These are phyloP conservation scores for Strobilomyces echinocephalus DNA, from an alignment of 768 basidiomycete genomes.

Conservation along the genomic window DNA sequence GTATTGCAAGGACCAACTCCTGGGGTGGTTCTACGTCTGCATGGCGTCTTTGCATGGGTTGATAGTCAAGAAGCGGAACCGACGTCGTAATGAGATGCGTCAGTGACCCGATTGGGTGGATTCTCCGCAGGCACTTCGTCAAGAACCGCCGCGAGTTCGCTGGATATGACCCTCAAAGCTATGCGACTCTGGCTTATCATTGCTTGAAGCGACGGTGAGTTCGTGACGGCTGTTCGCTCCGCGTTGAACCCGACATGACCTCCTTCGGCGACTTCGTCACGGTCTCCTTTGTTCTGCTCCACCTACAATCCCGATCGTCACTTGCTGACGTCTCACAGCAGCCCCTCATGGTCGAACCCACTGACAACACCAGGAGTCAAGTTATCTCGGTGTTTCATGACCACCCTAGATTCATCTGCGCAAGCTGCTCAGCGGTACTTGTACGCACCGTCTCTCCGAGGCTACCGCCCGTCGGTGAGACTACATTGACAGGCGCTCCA, in stretches of 20 bases:
- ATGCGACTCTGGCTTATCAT: neutral
- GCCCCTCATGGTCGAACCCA: slow-evolving; percentile 20
- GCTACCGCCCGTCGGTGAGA: neutral
- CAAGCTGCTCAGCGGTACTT: slow-evolving; percentile 65
- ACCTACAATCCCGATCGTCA: neutral
- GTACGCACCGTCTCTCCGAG: slow-evolving; percentile 38
- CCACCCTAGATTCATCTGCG: slow-evolving; percentile 67
- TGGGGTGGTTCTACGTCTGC: slow-evolving; percentile 50
- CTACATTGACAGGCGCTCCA: slow-evolving; percentile 55
- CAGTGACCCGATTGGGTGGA: slow-evolving; percentile 9
- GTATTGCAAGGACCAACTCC: slow-evolving; percentile 65
- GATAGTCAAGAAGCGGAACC: neutral
- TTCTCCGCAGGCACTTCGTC: slow-evolving; percentile 1
- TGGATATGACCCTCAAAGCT: neutral
- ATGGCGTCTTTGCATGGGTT: slow-evolving; percentile 19
- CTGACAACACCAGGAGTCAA: slow-evolving; percentile 46
- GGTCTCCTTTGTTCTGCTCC: slow-evolving; percentile 13
- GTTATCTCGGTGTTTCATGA: slow-evolving; percentile 59
- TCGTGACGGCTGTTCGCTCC: neutral
- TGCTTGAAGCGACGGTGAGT: slow-evolving; percentile 9
- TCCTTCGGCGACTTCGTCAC: slow-evolving; percentile 23
- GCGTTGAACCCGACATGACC: slow-evolving; percentile 8
- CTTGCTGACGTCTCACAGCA: neutral
- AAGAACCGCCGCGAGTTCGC: neutral
- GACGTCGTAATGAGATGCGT: neutral